Percentiles rank a stretch among this genome's conserved stretches.
Conservation (phyloP, 768 basidiomycete genomes). For the Gelatoporia subvermispora region DNA sequence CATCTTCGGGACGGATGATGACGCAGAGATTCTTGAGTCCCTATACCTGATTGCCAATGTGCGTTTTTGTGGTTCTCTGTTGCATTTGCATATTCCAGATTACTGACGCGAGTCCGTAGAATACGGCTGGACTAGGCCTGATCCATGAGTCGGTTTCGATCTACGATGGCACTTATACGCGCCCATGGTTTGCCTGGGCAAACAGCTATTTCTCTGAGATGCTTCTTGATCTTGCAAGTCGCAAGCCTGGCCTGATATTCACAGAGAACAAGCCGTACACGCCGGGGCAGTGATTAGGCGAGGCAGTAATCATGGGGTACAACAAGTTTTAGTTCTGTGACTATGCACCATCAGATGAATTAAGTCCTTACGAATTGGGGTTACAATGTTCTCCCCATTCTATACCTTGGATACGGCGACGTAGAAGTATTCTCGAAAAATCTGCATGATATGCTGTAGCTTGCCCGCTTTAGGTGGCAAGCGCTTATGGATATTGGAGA, state of each 20-base stretch:
- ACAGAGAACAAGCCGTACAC: constrained; percentile 49
- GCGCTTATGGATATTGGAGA: no score
- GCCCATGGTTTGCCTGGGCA: constrained; percentile 81
- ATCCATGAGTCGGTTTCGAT: constrained; percentile 74
- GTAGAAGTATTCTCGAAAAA: no score
- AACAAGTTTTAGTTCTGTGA: no score
- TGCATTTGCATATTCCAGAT: neutral
- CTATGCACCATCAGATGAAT: constrained; percentile 4
- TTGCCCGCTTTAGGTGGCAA: no score
- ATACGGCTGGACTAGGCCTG: constrained; percentile 68
- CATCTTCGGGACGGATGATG: constrained; percentile 71
- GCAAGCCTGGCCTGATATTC: constrained; percentile 69
- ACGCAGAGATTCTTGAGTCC: constrained; percentile 57
- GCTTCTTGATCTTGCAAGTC: constrained; percentile 68
- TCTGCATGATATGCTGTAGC: no score
- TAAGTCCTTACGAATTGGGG: constrained; percentile 9
- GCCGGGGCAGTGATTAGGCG: constrained; percentile 46
- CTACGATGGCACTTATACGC: constrained; percentile 54
- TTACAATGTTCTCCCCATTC: constrained; percentile 1
- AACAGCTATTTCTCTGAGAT: constrained; percentile 84
- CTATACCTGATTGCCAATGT: constrained; percentile 69
- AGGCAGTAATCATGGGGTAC: no score
- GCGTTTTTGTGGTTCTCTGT: constrained; percentile 20
- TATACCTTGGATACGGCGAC: no score
- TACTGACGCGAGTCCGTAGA: constrained; percentile 33